These are phyloP conservation scores for Chytriomyces hyalinus DNA, from an alignment of 192 early-diverging fungal species.

Conservation along the genomic window DNA sequence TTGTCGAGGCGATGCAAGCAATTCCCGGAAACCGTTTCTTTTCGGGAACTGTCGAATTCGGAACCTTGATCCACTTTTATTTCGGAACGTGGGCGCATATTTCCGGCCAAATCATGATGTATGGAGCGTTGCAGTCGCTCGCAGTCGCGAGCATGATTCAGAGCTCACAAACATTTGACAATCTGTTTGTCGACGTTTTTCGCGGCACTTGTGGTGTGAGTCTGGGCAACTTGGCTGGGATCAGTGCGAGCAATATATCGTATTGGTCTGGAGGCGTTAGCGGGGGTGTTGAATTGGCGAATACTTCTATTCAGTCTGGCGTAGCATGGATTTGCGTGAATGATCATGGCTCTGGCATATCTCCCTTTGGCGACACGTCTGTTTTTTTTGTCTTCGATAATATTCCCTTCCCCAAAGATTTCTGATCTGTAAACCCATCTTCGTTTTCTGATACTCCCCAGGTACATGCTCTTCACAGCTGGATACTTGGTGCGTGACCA, in stretches of 20 bases:
- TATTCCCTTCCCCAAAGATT: conserved; percentile 20
- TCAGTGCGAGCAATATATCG: no score
- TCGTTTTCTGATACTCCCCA: background rate
- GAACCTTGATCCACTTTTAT: conserved; percentile 66
- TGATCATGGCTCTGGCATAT: conserved; percentile 29
- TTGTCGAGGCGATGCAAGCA: conserved; percentile 66
- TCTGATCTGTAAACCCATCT: background rate
- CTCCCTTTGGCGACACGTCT: conserved; percentile 48
- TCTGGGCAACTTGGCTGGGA: background rate
- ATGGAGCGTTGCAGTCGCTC: conserved; percentile 52
- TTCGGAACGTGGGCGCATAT: conserved; percentile 52
- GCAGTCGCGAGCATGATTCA: conserved; percentile 58
- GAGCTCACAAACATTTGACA: conserved; percentile 54
- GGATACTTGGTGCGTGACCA: conserved; percentile 18
- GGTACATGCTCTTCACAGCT: conserved; percentile 39
- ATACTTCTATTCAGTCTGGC: no score
- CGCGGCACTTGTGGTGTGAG: conserved; percentile 44
- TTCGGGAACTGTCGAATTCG: conserved; percentile 64
- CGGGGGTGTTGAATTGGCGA: no score
- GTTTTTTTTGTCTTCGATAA: conserved; percentile 42
- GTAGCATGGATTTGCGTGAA: conserved; percentile 33
- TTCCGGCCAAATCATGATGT: conserved; percentile 54
- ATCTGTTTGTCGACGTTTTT: conserved; percentile 50
- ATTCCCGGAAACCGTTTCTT: conserved; percentile 65
- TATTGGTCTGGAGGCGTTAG: no score